These are phyloP conservation scores for Fusarium keratoplasticum DNA, from an alignment of 2,329 filamentous ascomycete genomes.

Conservation along the genomic window DNA sequence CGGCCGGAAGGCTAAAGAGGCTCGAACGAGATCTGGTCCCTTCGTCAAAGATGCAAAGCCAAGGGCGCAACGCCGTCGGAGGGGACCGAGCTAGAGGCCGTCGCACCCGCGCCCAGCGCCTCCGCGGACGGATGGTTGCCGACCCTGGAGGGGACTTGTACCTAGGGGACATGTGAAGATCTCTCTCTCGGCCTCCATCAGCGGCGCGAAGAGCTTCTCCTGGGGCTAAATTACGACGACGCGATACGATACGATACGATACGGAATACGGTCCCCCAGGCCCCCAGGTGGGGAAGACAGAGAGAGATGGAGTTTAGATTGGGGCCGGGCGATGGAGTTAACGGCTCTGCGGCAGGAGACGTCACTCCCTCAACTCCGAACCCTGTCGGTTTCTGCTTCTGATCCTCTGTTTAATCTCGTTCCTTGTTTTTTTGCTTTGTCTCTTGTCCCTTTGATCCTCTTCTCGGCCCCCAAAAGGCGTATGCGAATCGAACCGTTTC, in stretches of 20 bases:
- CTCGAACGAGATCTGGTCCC: not conserved
- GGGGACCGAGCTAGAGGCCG: constrained; percentile 3
- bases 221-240: not conserved
- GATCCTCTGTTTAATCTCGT: constrained; percentile 1
- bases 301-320: constrained; percentile 29
- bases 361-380: constrained; percentile 21
- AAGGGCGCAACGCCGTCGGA: not conserved
- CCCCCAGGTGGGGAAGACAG: not conserved
- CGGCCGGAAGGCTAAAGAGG: not conserved
- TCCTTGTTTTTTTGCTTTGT: not conserved
- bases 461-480: constrained; percentile 22
- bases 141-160: constrained; percentile 6
- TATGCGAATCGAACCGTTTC: not conserved
- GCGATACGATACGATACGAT: not conserved
- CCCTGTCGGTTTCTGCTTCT: constrained; percentile 10
- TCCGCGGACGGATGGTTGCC: not conserved
- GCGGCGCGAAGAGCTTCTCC: constrained; percentile 18
- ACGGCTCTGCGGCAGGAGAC: constrained; percentile 18
- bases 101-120: not conserved
- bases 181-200: constrained; percentile 16
- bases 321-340: constrained; percentile 16
- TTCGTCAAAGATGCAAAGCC: not conserved
- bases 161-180: constrained; percentile 6
- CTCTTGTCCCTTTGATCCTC: not conserved
- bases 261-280: not conserved